Conservation (phyloP, 805 yeast species). For the Suhomyces kilbournensis region DNA sequence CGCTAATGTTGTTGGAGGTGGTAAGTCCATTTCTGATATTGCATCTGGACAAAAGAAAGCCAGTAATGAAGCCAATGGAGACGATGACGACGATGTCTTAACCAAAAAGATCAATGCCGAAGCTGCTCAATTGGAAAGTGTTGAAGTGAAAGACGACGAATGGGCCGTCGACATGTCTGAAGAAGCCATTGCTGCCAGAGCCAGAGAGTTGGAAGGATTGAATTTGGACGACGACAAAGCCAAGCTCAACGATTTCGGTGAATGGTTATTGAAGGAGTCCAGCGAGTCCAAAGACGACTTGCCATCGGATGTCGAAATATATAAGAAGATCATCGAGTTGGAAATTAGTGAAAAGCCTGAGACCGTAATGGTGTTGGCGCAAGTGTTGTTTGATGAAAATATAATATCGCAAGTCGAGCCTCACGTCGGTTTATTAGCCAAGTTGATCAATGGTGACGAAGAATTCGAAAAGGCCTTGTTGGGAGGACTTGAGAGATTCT, state of each 20-base stretch:
- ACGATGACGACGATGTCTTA: conserved; percentile 68
- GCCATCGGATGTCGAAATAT: conserved; percentile 86
- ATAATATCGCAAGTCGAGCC: conserved; percentile 67
- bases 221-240: conserved; percentile 45
- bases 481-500: conserved; percentile 93
- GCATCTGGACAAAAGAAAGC: conserved; percentile 48
- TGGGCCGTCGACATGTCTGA: conserved; percentile 98
- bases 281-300: conserved; percentile 56
- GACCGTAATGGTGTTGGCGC: conserved; percentile 89
- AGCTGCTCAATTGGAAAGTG: conserved; percentile 61
- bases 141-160: conserved; percentile 80
- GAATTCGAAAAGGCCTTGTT: conserved; percentile 83
- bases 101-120: conserved; percentile 81
- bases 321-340: conserved; percentile 80
- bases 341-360: conserved; percentile 69
- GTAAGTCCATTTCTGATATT: conserved; percentile 73
- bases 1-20: conserved; percentile 86
- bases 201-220: conserved; percentile 75
- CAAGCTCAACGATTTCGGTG: conserved; percentile 76
- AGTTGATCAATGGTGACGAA: conserved; percentile 58
- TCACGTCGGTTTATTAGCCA: conserved; percentile 81
- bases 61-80: conserved; percentile 36
- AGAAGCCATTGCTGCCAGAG: conserved; percentile 93
- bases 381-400: conserved; percentile 77
- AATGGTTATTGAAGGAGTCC: conserved; percentile 66